Evolutionary conservation across 1,284 basidiomycete species (phyloP), one percentile per base, ranked within the genome.

Genomic region (Polyporus tsugae): DNA sequence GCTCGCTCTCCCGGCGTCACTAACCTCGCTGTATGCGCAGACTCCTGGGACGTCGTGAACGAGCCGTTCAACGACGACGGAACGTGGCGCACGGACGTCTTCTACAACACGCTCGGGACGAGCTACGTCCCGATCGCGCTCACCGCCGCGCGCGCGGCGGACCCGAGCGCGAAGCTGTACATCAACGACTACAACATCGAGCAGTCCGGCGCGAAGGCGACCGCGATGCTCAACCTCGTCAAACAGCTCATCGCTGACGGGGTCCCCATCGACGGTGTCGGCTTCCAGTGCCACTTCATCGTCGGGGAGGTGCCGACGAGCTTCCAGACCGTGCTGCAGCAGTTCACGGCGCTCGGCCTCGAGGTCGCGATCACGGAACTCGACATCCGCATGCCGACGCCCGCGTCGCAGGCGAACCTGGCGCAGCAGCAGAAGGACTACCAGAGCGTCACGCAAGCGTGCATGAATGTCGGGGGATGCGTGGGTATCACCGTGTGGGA

Each of bases 1-100:
- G 19, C 42, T 29, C 29, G 7, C 9, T 1, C 0, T 36, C 19
- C 10, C 9, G 46, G 9, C 44, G 10, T 13, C 29, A 7, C 64
- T 70, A 55, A 67, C 60, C 35, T 39, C 35, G 19, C 44, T 55
- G 49, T 42, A 17, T 59, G 62, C 19, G 19, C 61, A 74, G 75
- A 73, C 46, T 66, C 67, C 25, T 82, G 82, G 81, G 82, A 84
- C 66, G 81, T 83, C 17, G 73, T 82, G 58, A 83, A 83, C 55
- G 80, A 90, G 73, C 84, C 86, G 2, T 86, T 89, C 79, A 87
- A 88, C 73, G 88, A 89, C 36, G 85, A 89, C 73, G 88, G 88
- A 15, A 87, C 85, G 5, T 85, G 81, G 76, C 82, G 86, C 63
- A 55, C 70, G 22, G 80, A 80, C 64, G 82, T 86, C n/a, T 87